phyloP scores from a whole-genome alignment of 2,329 filamentous ascomycete species.

The Stenocarpella maydis region DNA sequence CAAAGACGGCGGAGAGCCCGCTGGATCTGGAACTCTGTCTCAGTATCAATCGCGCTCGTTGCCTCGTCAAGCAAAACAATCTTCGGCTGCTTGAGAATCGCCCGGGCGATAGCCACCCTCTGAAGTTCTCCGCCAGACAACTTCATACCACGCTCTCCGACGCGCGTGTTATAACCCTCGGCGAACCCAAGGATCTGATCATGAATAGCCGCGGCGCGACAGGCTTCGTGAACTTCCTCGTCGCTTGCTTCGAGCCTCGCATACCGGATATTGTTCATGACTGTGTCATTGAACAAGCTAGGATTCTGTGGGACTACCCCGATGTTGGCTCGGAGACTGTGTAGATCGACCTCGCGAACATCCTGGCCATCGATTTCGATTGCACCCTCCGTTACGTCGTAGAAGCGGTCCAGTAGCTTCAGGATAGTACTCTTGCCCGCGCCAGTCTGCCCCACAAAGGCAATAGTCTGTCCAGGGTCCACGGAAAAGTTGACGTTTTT shows the following conservation, averaged over 20 bases:
- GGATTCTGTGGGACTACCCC: conserved; percentile 65
- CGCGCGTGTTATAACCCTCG: conserved; percentile 59
- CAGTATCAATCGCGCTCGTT: conserved; percentile 78
- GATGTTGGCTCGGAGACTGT: conserved; percentile 60
- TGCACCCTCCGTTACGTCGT: conserved; percentile 61
- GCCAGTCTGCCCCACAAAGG: conserved; percentile 66
- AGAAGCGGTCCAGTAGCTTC: conserved; percentile 67
- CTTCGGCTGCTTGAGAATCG: conserved; percentile 76
- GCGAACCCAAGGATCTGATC: conserved; percentile 65
- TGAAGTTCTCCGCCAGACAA: conserved; percentile 73
- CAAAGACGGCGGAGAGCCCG: conserved; percentile 66
- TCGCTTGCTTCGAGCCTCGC: conserved; percentile 62
- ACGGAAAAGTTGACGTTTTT: conserved; percentile 61
- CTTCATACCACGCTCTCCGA: conserved; percentile 63
- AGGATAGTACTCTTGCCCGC: conserved; percentile 67
- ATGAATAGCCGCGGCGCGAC: conserved; percentile 64
- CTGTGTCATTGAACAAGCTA: conserved; percentile 64
- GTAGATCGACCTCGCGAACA: conserved; percentile 61
- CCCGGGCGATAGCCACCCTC: conserved; percentile 73
- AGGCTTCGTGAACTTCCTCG: conserved; percentile 63
- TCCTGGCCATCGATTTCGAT: conserved; percentile 66
- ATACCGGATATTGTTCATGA: conserved; percentile 68
- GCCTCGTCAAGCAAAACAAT: conserved; percentile 82
- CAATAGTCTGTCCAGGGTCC: conserved; percentile 51
- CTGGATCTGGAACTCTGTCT: conserved; percentile 73